Percentiles rank a stretch among this genome's conserved stretches.
Conservation (phyloP, 345 rosid species). For the Durio zibethinus region DNA sequence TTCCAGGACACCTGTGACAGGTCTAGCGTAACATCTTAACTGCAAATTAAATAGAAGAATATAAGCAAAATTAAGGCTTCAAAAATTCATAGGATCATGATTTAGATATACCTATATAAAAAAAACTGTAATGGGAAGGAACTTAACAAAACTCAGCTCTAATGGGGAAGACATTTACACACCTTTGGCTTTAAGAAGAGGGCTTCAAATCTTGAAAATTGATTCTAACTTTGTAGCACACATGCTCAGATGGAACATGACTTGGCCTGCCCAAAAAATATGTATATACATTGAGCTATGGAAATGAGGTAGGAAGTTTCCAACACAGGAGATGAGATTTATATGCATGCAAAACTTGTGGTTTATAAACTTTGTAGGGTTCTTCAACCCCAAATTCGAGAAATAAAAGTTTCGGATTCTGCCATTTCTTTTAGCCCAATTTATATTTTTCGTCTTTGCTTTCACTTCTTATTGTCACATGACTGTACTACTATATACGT, state of each 20-base stretch:
- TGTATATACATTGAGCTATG: not conserved
- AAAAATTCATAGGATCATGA: too few species aligned
- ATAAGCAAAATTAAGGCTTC: too few species aligned
- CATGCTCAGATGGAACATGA: not conserved
- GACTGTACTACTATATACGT: too few species aligned
- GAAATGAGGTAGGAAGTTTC: too few species aligned
- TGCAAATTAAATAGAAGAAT: not conserved
- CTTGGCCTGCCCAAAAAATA: too few species aligned
- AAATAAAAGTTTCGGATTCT: too few species aligned
- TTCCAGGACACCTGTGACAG: not conserved
- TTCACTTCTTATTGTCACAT: too few species aligned
- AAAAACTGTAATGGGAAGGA: not conserved
- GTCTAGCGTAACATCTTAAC: not conserved
- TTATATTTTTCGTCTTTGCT: too few species aligned
- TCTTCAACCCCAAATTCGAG: not conserved
- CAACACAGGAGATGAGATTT: too few species aligned
- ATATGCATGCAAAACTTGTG: not conserved
- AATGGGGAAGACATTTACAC: not conserved
- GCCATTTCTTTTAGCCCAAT: too few species aligned
- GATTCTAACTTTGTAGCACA: not conserved
- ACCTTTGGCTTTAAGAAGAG: not conserved
- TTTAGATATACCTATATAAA: too few species aligned
- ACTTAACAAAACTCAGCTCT: not conserved
- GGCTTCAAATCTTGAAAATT: not conserved
- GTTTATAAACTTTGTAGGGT: not conserved